Evolutionary conservation across 768 basidiomycete genomes (phyloP), one percentile per base, ranked within the genome.

Genomic region (Piloderma croceum): DNA sequence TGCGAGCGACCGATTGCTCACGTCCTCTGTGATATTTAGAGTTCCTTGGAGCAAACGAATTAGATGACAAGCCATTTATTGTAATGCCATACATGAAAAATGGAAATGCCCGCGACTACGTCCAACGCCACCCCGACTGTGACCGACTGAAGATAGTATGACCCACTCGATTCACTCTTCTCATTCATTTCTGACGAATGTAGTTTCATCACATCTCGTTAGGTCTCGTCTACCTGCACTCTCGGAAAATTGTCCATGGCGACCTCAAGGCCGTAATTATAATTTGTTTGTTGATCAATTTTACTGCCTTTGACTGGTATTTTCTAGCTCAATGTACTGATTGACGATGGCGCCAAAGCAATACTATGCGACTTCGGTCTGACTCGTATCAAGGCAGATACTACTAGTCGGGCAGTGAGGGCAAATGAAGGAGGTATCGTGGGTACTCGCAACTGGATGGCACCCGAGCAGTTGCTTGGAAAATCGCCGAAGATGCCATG

Each of bases 361-460:
- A 38, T 57, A 5, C 43, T 59, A 6, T 56, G 56, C 27, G 58
- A 59, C 37, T 59, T 59, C 41, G 58, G 58, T 1, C 49, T 57
- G 3, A 46, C 56, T n/a, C 50, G 54, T 21, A 41, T 59, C 29
- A 59, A 54, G 35, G 45, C 54, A 13, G 56, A 59, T 36, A 38
- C 46, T 12, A 49, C 46, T 24, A 54, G 43, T 37, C 48, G 50
- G 10, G 42, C 49, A 2, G 36, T 35, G 7, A 17, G n/a, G n/a
- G 21, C 29, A 10, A 39, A 35, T 15, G 15, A 38, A 7, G 58
- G 58, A 6, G 55, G 54, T 51, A 60, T 39, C 58, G 58, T 56
- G 58, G 58, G 58, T 49, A 56, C 5, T 56, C 58, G 1, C 56
- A 59, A 41, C 33, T 47, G 5, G n/a, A n/a, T n/a, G n/a, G n/a